Base-by-base conservation (phyloP, 306 rosid species). In the Spatholobus suberectus region DNA sequence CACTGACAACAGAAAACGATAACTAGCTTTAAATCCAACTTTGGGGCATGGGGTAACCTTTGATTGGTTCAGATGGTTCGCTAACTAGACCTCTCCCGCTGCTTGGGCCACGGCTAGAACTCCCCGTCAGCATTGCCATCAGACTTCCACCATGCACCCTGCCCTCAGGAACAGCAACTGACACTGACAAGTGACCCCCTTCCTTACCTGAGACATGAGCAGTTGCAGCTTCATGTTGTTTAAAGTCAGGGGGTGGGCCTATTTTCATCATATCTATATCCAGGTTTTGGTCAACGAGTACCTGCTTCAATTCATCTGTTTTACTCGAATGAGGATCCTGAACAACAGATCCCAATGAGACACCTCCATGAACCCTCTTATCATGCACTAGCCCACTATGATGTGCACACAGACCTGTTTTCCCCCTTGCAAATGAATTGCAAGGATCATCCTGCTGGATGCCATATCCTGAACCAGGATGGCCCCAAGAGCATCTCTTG, bases 401-500 rank as follows among this genome's bases (percentile, higher is more conserved):
- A 74, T 90, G 97, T 6, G 97, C 92, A 82, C 98, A 94, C 0
- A 94, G 90, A 76, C 98, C 98, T 18, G 92, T 90, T 82, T 92
- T 94, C 15, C 98, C 97, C 83, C 97, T 86, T 15, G 98, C 96
- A 77, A 92, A 94, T 58, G 98, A 94, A 87, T 78, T 85, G 47
- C 98, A 94, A 70, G 97, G 92, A 87, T 83, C 89, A 63, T 86
- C 85, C 6, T 89, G 83, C 81, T 87, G 87, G 65, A 18, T 80
- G 23, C 91, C 86, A 51, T 83, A 91, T 70, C 88, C 92, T 75
- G 98, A 92, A 59, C 90, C 97, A 1, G 91, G 89, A 87, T 91
- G 96, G 68, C 96, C 98, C 98, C 98, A 94, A 40, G 92, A 92
- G 88, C 98, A 94, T 81, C 93, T 90, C 82, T 94, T 94, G 83